Base-by-base conservation (phyloP, 495 filamentous ascomycete species). In the Penicillium desertorum region DNA sequence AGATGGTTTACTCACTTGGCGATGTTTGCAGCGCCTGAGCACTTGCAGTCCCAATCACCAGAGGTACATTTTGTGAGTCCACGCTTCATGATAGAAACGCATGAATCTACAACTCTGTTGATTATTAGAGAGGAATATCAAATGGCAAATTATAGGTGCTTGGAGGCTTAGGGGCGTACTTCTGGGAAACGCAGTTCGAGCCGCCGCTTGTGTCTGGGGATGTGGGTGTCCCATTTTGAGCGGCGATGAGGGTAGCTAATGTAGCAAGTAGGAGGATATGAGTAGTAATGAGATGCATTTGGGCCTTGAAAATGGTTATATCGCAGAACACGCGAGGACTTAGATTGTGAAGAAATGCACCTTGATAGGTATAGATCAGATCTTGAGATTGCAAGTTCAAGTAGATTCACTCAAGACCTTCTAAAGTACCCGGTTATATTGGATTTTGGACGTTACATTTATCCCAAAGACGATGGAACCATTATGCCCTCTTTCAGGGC, bases 31-130 rank as follows among this genome's bases (percentile, higher is more conserved):
- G 27, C 49, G 1, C 56, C 63, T 1, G 61, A 58, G 23, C 66
- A 69, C 34, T 69, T 69, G 60, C 66, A 69, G 22, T 69, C 63
- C 66, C 66, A 69, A 27, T 69, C 51, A 34, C 42, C 25, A 0
- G 36, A 4, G 5, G 54, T 10, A 22, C 66, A 69, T 20, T 59
- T 60, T 1, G 20, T 23, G 19, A 69, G 58, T 5, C 41, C 41
- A 1, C 23, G 30, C 30, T 59, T 56, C 66, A 69, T 66, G 10
- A 42, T 46, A 5, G 37, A 10, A 2, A 66, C 56, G 34, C 66
- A 69, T 54, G 39, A 25, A 22, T 66, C 59, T 25, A 69, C 66
- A 8, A 66, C 7, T 7, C 66, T 69, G 17, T 11, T 51, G 8
- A 20, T 17, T 11, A 49, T 62, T 14, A 59, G 60, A 30, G 45